Base-by-base conservation (phyloP, 148 eudicot species). In the Nyssa sinensis region DNA sequence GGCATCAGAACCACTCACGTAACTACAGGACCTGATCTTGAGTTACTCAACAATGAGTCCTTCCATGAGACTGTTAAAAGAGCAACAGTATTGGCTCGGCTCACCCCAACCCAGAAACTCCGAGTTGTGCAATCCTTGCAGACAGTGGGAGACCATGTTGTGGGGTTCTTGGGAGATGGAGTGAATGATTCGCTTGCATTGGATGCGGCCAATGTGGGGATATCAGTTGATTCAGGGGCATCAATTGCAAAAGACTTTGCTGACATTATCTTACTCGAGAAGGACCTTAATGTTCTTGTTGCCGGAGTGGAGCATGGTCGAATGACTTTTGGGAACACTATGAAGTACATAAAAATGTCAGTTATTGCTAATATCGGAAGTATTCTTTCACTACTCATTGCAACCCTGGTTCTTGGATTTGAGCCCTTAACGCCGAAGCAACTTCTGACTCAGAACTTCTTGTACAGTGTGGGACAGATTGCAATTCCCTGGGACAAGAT, bases 401-500 rank as follows among this genome's bases (percentile, higher is more conserved):
- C 86, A 3, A 82, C 73, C 62, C 30, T 73, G n/a, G 77, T 75
- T 70, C 80, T 85, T 16, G 55, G 78, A 13, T 76, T 67, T 31
- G 84, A 85, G 84, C 88, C 88, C 35, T 83, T 80, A 66, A 78
- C 82, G 0, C 84, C 88, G 19, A 70, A 78, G 28, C 86, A 85
- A 74, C 86, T 85, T 55, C 77, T 85, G 16, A 76, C 74, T 0
- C 88, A 85, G 78, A 82, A 82, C 80, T 85, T 82, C 71, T 62
- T 85, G 76, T 85, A 82, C 34, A 83, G 69, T 77, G 39, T 85
- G 19, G 88, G 88, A 8, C 82, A 85, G 71, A 85, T 85, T 24
- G 76, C 86, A 17, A 83, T 85, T 23, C 86, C 88, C 21, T 80
- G 88, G 88, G 86, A 82, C 59, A 85, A 80, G n/a, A 81, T 85